phyloP scores from a whole-genome alignment of 2,329 filamentous ascomycete species.

The Trichoderma semiorbis region DNA sequence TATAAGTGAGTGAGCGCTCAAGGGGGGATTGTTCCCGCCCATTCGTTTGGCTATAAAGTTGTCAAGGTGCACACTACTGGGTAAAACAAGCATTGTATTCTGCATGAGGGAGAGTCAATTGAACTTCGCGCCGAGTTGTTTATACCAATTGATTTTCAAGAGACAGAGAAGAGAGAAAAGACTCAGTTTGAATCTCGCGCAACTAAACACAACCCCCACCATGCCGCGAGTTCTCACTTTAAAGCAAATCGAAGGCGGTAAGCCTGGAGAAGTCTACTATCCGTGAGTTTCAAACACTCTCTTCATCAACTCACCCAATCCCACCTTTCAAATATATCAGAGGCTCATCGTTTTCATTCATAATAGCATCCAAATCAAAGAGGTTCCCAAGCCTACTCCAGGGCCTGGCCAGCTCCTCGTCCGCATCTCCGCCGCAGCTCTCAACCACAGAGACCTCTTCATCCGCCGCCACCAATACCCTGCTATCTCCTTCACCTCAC shows the following conservation, averaged over 20 bases:
- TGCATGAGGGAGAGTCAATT: background rate
- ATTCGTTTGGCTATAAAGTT: background rate
- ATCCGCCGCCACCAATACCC: constrained; percentile 91
- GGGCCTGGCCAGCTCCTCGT: constrained; percentile 68
- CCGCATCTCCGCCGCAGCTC: constrained; percentile 71
- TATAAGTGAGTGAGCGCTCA: background rate
- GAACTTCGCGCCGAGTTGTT: background rate
- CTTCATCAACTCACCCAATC: too few relatives aligned
- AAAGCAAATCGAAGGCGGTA: constrained; percentile 66
- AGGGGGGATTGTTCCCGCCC: background rate
- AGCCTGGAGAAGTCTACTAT: constrained; percentile 86
- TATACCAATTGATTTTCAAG: background rate
- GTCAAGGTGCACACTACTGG: background rate
- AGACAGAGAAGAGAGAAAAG: background rate
- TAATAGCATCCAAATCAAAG: constrained; percentile 54
- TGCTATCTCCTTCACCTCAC: constrained; percentile 71
- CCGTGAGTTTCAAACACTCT: constrained; percentile 47
- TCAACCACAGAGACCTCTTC: constrained; percentile 96
- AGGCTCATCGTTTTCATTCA: constrained; percentile 13
- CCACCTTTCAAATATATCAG: background rate
- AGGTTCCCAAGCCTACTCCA: constrained; percentile 60
- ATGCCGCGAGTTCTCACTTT: constrained; percentile 61
- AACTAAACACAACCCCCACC: constrained; percentile 11
- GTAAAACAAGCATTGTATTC: background rate
- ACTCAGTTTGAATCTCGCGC: background rate